Base-by-base conservation (phyloP, 2,329 filamentous ascomycete species). In the Monosporascus sp. region DNA sequence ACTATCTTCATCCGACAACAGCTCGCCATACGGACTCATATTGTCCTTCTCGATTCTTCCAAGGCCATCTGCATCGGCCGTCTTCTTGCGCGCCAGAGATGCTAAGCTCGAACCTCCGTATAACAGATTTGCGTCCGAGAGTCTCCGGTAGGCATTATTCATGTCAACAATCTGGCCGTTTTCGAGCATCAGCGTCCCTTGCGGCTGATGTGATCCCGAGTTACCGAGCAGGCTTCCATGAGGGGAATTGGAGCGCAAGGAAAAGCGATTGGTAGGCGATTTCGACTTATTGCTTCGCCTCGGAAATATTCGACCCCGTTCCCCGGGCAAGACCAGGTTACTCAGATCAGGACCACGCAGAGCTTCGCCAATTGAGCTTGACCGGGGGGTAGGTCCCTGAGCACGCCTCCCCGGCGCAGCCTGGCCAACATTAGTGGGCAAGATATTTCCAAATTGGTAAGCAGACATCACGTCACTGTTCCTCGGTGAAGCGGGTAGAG, bases 51-150 rank as follows among this genome's bases (percentile, higher is more conserved):
- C 76, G 56, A 92, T 69, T 48, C 88, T 81, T 47, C 79, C 80
- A 39, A 65, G 65, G 2, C 71, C 70, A 7, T 73, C 70, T 11
- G 66, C 65, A 47, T 76, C 71, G 17, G 74, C 73, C 6, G 65
- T 53, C 38, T 71, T 75, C 63, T 85, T 86, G 49, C 81, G 78
- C 57, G 84, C 79, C 22, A 89, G 72, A 49, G 77, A 74, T 6
- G 85, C 78, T 34, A 93, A 70, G 49, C 75, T 81, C 27, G 87
- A 85, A 18, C 82, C 78, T 5, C 85, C 84, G 31, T 78, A 78
- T 3, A 82, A 76, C 44, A 92, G 71, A 49, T 85, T 84, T 11
- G 86, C 86, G 64, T 92, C 86, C 1, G 88, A 90, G 18, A 91
- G 72, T 54, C 83, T 80, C 49, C 85, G 78, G 64, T 91, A 89